Conservation (phyloP, 2,329 filamentous ascomycete species). For the Calonectria pseudoturangicola region DNA sequence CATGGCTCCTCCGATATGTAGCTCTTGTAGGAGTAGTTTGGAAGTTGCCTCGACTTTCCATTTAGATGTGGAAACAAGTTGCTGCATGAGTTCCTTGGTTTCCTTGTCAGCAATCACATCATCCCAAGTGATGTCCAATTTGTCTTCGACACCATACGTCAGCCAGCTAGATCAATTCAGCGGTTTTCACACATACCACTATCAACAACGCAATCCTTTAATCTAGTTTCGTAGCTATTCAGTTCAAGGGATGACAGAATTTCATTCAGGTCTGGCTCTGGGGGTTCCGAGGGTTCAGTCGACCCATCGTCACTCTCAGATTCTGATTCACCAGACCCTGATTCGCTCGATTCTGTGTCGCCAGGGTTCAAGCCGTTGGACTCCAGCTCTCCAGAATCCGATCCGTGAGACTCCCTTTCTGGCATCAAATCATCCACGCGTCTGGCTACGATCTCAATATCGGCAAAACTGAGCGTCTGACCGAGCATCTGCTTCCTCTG, state of each 20-base stretch:
- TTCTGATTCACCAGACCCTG: neutral
- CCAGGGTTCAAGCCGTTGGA: neutral
- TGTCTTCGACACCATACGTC: neutral
- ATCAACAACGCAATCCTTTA: neutral
- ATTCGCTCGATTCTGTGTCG: neutral
- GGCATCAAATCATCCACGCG: neutral
- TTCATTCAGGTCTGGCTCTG: neutral
- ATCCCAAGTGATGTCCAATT: neutral
- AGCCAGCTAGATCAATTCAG: neutral
- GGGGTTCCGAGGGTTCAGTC: neutral
- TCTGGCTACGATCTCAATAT: neutral
- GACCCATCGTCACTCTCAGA: neutral
- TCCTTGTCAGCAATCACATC: neutral
- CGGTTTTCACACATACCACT: neutral
- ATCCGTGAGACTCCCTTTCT: neutral
- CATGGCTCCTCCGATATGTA: neutral
- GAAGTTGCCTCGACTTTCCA: neutral
- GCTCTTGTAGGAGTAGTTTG: neutral
- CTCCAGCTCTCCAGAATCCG: neutral
- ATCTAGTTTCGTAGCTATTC: neutral
- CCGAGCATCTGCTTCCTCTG: neutral
- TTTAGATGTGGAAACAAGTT: neutral
- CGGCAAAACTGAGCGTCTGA: neutral
- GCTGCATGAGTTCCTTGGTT: conserved; percentile 4
- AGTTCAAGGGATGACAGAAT: neutral